Conservation (phyloP, 1,284 basidiomycete species). For the Trametes polyzona region DNA sequence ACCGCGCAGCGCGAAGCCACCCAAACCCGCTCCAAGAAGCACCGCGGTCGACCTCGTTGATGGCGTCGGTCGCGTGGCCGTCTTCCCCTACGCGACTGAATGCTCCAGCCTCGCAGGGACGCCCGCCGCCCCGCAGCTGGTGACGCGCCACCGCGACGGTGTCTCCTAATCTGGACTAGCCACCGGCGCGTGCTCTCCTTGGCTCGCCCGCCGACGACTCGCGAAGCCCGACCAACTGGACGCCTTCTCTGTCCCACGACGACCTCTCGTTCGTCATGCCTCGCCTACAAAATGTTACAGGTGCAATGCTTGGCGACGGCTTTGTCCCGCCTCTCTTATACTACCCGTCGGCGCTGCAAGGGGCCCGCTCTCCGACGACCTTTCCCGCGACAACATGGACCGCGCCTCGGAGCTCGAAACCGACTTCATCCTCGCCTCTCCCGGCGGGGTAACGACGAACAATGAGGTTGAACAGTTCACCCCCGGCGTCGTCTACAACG, state of each 20-base stretch:
- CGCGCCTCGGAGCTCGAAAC: background rate
- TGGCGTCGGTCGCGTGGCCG: constrained; percentile 16
- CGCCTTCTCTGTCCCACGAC: constrained; percentile 11
- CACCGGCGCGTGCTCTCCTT: constrained; percentile 1
- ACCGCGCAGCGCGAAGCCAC: constrained; percentile 2
- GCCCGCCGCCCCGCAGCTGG: background rate
- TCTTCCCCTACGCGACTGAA: constrained; percentile 7
- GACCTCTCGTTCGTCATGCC: background rate
- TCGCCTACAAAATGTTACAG: constrained; percentile 1
- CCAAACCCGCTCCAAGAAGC: constrained; percentile 1
- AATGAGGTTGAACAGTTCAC: background rate
- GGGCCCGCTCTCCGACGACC: background rate
- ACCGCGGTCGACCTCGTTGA: background rate
- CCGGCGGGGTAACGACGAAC: background rate
- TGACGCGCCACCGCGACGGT: constrained; percentile 2
- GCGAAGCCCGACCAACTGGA: constrained; percentile 1
- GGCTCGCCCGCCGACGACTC: constrained; percentile 11
- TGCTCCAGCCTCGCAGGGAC: constrained; percentile 4
- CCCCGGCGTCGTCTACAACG: background rate
- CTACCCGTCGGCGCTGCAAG: background rate
- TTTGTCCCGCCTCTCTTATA: background rate
- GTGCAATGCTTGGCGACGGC: background rate
- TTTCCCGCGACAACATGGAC: background rate
- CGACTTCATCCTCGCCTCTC: background rate
- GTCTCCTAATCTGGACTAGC: constrained; percentile 10